Evolutionary conservation across 495 filamentous ascomycete species (phyloP), one percentile per base, ranked within the genome.

Genomic region (Hypomontagnella monticulosa): DNA sequence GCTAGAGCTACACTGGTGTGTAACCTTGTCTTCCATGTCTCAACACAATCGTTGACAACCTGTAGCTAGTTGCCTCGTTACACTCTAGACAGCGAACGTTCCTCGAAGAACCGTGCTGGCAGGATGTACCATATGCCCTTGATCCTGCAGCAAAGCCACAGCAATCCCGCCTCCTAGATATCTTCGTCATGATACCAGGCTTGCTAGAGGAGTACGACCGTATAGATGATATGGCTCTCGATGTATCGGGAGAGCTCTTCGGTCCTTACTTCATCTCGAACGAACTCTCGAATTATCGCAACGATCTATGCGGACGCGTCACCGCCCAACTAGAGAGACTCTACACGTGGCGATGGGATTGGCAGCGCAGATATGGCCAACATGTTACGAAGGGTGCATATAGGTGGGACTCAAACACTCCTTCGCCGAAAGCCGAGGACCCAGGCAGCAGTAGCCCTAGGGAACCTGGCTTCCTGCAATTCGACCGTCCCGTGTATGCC

Each of bases 291-390:
- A 34, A 23, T 20, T 36, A 16, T 15, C 54, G 30, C 33, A 10
- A 16, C 8, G 37, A 49, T 9, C 30, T 70, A 8, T 58, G 53
- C 12, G 20, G 32, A 44, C 44, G 54, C 3, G 53, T 70, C 10
- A 19, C 33, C 12, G 3, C 18, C 16, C 57, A 63, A n/a, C 58
- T 70, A 3, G 53, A 63, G 18, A 63, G 33, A 20, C 63, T 70
- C 27, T 70, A 63, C 30, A 53, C 43, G 2, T 70, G 67, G 67
- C 67, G 67, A 40, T 70, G 63, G 63, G 23, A 63, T 14, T 70
- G 67, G 67, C 67, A 70, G 12, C 37, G 23, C 4, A 40, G 48
- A 10, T 60, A 60, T 12, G 59, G 67, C 23, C 63, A 53, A 23
- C 54, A 46, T 30, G 59, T 68, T 18, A 38, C 59, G 6, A 9